phyloP scores from a whole-genome alignment of 192 early-diverging fungal species.

The Gamsiella multidivaricata region DNA sequence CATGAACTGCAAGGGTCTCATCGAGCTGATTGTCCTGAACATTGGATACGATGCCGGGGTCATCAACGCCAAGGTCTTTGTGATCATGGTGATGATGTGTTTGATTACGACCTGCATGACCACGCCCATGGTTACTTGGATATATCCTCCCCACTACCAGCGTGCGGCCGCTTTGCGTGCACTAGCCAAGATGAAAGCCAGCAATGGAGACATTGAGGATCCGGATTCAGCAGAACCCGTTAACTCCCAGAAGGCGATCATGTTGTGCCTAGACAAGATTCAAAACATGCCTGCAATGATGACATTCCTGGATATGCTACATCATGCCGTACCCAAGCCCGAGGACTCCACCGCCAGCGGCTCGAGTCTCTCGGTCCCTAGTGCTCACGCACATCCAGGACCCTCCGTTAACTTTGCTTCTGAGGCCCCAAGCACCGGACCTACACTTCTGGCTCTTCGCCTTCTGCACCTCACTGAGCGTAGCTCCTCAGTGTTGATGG shows the following conservation, averaged over 20 bases:
- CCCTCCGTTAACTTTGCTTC: conserved; percentile 22
- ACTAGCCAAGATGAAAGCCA: conserved; percentile 31
- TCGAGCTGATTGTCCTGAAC: conserved; percentile 96
- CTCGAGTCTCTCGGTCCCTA: conserved; percentile 1
- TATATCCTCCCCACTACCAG: conserved; percentile 82
- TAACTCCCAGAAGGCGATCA: conserved; percentile 17
- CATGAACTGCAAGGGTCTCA: conserved; percentile 97
- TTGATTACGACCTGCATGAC: conserved; percentile 92
- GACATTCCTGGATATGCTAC: conserved; percentile 53
- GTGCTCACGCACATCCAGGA: neutral
- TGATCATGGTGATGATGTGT: conserved; percentile 65
- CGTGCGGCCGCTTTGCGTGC: conserved; percentile 26
- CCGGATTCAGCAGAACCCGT: neutral
- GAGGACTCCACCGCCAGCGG: neutral
- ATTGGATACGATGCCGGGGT: conserved; percentile 88
- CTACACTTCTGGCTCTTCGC: conserved; percentile 72
- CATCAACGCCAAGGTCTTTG: conserved; percentile 71
- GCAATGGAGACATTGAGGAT: conserved; percentile 14
- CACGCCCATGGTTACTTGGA: conserved; percentile 73
- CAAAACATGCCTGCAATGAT: conserved; percentile 58
- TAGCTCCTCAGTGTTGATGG: conserved; percentile 82
- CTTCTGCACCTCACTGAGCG: conserved; percentile 84
- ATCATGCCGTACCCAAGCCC: conserved; percentile 15
- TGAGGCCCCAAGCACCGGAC: neutral
- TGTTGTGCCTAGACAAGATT: conserved; percentile 51